Evolutionary conservation across 176 grass and related monocot genomes (phyloP).

Genomic region (Ensete glaucum): DNA sequence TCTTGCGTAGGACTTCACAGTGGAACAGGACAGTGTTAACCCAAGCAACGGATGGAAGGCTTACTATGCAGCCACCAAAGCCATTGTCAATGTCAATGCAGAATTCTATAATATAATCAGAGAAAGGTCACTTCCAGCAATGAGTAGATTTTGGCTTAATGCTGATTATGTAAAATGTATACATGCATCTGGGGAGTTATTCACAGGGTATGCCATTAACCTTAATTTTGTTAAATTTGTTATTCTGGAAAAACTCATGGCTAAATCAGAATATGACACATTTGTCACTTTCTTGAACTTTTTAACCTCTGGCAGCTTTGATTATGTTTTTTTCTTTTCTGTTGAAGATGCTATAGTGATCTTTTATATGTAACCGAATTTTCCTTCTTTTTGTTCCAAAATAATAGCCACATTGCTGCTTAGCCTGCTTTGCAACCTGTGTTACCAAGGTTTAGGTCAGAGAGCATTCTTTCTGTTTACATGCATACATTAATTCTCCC

Average conservation of each 20-base stretch:
- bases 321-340: too few relatives aligned
- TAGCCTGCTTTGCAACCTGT: too few relatives aligned
- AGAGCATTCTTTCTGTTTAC: too few relatives aligned
- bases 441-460: too few relatives aligned
- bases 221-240: conserved; percentile 1
- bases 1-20: conserved; percentile 67
- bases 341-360: too few relatives aligned
- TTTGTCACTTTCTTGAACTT: too few relatives aligned
- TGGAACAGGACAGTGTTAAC: conserved; percentile 58
- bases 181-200: conserved; percentile 63
- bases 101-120: conserved; percentile 94
- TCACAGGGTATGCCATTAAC: conserved; percentile 54
- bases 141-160: conserved; percentile 89
- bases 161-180: conserved; percentile 82
- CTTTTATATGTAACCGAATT: too few relatives aligned
- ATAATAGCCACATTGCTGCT: too few relatives aligned
- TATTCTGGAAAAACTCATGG: too few relatives aligned
- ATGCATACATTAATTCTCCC: too few relatives aligned
- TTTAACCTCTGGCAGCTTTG: too few relatives aligned
- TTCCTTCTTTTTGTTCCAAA: too few relatives aligned
- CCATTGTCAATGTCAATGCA: conserved; percentile 72
- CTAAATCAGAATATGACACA: not conserved
- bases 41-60: conserved; percentile 90
- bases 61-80: conserved; percentile 90
- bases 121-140: conserved; percentile 65